phyloP scores from a whole-genome alignment of 495 filamentous ascomycete species.

The Lentithecium fluviatile region DNA sequence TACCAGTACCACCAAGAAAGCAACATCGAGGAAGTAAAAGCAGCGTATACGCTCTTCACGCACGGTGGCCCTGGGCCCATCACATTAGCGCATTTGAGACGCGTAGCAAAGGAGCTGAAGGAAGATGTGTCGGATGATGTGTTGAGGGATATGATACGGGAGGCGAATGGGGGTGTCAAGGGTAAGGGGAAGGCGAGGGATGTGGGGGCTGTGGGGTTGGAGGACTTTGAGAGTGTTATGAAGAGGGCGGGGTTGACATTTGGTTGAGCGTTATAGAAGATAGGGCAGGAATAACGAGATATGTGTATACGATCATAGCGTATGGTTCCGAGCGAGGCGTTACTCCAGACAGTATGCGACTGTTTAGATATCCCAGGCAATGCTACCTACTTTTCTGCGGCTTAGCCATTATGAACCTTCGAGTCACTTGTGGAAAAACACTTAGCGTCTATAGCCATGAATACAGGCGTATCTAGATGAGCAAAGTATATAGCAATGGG shows the following conservation, averaged over 20 bases:
- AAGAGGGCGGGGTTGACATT: constrained; percentile 72
- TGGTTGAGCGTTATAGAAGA: constrained; percentile 49
- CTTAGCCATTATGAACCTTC: no score
- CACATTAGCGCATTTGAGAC: constrained; percentile 69
- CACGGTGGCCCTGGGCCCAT: constrained; percentile 58
- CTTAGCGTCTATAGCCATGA: no score
- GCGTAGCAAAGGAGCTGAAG: constrained; percentile 77
- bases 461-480: no score
- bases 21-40: constrained; percentile 63
- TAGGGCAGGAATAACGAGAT: background rate
- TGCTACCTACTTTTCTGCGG: no score
- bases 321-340: background rate
- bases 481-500: no score
- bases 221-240: constrained; percentile 87
- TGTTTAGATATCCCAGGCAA: no score
- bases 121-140: constrained; percentile 78
- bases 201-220: constrained; percentile 66
- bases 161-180: constrained; percentile 77
- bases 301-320: background rate
- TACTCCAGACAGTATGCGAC: background rate
- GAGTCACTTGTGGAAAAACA: no score
- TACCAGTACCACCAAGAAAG: constrained; percentile 26
- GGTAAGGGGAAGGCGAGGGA: constrained; percentile 64
- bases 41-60: constrained; percentile 78
- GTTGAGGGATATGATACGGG: constrained; percentile 86